A percentile compares a stretch with the other conserved stretches of the same genome.
Conservation (phyloP, 2,329 filamentous ascomycete genomes). For the Talaromyces marneffei region DNA sequence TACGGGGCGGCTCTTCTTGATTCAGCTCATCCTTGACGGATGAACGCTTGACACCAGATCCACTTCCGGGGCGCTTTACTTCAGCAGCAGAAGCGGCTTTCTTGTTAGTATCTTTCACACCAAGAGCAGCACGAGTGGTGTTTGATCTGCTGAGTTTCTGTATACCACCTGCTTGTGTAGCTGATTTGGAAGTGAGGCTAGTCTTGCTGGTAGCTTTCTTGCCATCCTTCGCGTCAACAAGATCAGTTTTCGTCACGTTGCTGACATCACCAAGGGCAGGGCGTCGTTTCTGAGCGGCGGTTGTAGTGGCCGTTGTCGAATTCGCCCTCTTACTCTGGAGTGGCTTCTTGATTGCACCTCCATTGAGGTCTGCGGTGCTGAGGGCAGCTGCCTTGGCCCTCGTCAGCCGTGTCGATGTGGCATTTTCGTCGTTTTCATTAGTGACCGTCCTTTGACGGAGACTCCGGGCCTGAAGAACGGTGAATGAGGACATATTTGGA, state of each 20-base stretch:
- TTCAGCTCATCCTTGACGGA: conserved; percentile 54
- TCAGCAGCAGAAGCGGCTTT: conserved; percentile 58
- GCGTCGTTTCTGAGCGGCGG: conserved; percentile 60
- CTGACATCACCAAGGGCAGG: conserved; percentile 88
- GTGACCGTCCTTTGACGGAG: conserved; percentile 68
- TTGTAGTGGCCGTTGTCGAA: conserved; percentile 38
- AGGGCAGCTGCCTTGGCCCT: conserved; percentile 82
- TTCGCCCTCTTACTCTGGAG: conserved; percentile 66
- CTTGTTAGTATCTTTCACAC: conserved; percentile 55
- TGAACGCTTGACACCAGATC: conserved; percentile 63
- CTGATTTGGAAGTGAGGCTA: conserved; percentile 71
- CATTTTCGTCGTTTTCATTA: conserved; percentile 95
- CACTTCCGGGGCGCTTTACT: conserved; percentile 66
- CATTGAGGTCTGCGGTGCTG: conserved; percentile 46
- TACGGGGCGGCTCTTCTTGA: conserved; percentile 60
- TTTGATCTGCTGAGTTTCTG: conserved; percentile 62
- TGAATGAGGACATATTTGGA: conserved; percentile 33
- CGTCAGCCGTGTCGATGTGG: conserved; percentile 73
- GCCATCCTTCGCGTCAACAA: conserved; percentile 55
- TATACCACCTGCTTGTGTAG: conserved; percentile 69
- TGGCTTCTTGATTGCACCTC: conserved; percentile 61
- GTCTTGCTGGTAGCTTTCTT: conserved; percentile 66
- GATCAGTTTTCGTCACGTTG: conserved; percentile 72
- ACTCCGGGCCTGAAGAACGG: conserved; percentile 57
- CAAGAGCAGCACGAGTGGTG: conserved; percentile 58